These are phyloP conservation scores for Trametes coccinea DNA, from an alignment of 768 basidiomycete species.

Conservation along the genomic window DNA sequence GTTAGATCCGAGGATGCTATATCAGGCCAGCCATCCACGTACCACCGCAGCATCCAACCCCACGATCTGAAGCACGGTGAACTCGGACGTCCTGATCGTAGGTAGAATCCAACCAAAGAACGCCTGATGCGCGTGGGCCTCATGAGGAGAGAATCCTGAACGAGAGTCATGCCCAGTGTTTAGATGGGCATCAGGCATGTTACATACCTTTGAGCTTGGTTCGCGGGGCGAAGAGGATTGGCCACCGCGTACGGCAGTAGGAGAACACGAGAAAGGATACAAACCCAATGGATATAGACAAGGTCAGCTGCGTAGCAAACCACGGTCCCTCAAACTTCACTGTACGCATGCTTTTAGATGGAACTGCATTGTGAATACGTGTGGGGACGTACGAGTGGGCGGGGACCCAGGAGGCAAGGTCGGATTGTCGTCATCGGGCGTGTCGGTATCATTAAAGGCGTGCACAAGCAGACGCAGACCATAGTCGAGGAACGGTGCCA, in stretches of 20 bases:
- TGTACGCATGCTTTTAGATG: constrained; percentile 31
- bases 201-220: constrained; percentile 90
- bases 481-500: constrained; percentile 1
- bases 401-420: constrained; percentile 58
- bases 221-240: constrained; percentile 86
- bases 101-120: constrained; percentile 98
- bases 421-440: constrained; percentile 13
- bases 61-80: constrained; percentile 92
- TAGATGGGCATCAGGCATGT: not conserved
- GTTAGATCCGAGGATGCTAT: not conserved
- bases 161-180: constrained; percentile 8
- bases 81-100: constrained; percentile 87
- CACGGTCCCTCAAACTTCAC: constrained; percentile 90
- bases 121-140: constrained; percentile 81
- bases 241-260: constrained; percentile 85
- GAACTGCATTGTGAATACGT: not conserved
- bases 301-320: constrained; percentile 87
- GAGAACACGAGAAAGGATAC: constrained; percentile 86
- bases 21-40: constrained; percentile 33
- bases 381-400: constrained; percentile 52
- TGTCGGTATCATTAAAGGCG: constrained; percentile 6
- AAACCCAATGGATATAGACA: constrained; percentile 78
- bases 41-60: constrained; percentile 97
- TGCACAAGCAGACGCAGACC: constrained; percentile 6
- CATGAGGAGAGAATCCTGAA: constrained; percentile 88